phyloP scores from a whole-genome alignment of 1,284 basidiomycete genomes.

The Pseudozyma sp. region DNA sequence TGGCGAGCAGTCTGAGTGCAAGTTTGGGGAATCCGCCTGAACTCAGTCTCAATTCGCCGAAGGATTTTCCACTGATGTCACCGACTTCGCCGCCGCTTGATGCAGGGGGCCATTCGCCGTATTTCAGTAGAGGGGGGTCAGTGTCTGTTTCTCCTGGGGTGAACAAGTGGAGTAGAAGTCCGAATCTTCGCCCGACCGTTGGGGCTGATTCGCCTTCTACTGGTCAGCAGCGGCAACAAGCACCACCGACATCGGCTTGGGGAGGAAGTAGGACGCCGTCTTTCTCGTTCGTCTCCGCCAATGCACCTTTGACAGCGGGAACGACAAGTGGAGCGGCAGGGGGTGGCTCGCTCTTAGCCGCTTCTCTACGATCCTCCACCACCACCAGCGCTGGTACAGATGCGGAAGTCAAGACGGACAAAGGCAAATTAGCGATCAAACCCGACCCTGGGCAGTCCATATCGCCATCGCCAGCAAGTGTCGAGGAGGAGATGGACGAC shows the following conservation, averaged over 20 bases:
- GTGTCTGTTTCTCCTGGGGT: not conserved
- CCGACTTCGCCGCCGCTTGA: not conserved
- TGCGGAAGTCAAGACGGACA: constrained; percentile 3
- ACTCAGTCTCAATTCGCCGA: constrained; percentile 13
- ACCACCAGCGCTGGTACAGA: not conserved
- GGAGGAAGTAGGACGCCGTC: too few relatives aligned
- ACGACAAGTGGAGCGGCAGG: not conserved
- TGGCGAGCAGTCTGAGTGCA: constrained; percentile 9
- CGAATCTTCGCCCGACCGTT: constrained; percentile 17
- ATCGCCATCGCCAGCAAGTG: not conserved
- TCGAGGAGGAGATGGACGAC: constrained; percentile 40
- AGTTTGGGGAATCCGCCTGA: constrained; percentile 13
- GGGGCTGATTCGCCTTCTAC: not conserved
- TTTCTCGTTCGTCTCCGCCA: too few relatives aligned
- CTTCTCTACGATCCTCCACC: constrained; percentile 12
- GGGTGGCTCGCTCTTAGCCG: constrained; percentile 14
- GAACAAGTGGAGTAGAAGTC: constrained; percentile 27
- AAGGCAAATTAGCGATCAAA: not conserved
- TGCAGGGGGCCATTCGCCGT: not conserved
- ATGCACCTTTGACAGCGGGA: too few relatives aligned
- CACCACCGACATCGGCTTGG: constrained; percentile 6
- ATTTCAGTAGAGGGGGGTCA: constrained; percentile 9
- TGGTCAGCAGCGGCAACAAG: not conserved
- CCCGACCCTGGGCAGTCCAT: not conserved
- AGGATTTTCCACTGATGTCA: constrained; percentile 18